phyloP scores from a whole-genome alignment of 2,329 filamentous ascomycete genomes.

The Trichoderma semiorbis region DNA sequence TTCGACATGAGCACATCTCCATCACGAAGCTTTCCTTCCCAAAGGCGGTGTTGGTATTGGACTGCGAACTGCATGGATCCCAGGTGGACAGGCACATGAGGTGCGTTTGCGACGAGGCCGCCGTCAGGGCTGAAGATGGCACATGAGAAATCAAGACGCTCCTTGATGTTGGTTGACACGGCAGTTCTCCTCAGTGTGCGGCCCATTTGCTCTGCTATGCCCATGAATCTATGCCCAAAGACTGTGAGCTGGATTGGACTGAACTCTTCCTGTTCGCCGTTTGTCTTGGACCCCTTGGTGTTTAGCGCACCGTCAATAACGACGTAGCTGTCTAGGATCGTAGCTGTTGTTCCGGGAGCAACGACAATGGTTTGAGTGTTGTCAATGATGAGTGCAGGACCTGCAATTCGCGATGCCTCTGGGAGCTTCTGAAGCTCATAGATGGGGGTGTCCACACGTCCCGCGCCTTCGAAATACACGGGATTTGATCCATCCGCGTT shows the following conservation, averaged over 20 bases:
- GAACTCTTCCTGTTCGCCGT: slow-evolving; percentile 22
- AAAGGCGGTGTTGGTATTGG: slow-evolving; percentile 64
- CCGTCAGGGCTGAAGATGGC: slow-evolving; percentile 74
- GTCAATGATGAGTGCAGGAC: slow-evolving; percentile 57
- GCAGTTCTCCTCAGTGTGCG: slow-evolving; percentile 74
- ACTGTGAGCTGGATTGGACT: slow-evolving; percentile 68
- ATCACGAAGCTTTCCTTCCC: slow-evolving; percentile 45
- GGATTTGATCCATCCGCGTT: slow-evolving; percentile 20
- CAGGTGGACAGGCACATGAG: slow-evolving; percentile 72
- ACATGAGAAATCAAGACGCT: slow-evolving; percentile 77
- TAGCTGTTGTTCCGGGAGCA: slow-evolving; percentile 39
- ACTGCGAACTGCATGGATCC: slow-evolving; percentile 80
- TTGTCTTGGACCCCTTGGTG: not conserved
- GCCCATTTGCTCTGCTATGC: slow-evolving; percentile 81
- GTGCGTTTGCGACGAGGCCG: slow-evolving; percentile 70
- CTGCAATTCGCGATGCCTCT: slow-evolving; percentile 22
- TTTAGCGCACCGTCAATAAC: slow-evolving; percentile 28
- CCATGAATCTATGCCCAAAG: slow-evolving; percentile 80
- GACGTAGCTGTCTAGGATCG: slow-evolving; percentile 35
- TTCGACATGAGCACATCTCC: slow-evolving; percentile 39
- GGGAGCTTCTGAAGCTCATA: slow-evolving; percentile 26
- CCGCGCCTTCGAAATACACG: slow-evolving; percentile 24
- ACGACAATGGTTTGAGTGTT: slow-evolving; percentile 72
- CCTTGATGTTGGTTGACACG: slow-evolving; percentile 76
- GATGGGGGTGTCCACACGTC: slow-evolving; percentile 26